These are phyloP conservation scores for Senna siamea DNA, from an alignment of 306 rosid genomes.

Conservation along the genomic window DNA sequence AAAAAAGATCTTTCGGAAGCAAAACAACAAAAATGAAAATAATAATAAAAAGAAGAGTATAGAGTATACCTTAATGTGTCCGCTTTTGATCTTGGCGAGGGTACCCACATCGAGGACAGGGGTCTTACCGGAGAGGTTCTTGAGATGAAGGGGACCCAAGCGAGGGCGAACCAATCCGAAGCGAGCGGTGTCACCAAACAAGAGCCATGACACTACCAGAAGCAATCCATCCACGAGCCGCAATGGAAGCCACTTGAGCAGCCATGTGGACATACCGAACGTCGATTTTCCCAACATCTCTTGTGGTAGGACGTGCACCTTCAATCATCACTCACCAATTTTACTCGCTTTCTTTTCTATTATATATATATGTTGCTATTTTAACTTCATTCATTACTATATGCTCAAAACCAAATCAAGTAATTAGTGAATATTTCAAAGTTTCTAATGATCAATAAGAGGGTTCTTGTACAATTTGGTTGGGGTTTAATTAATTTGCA, in stretches of 20 bases:
- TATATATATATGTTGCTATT: too few species aligned
- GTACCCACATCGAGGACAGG: conserved; percentile 98
- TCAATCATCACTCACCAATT: conserved; percentile 33
- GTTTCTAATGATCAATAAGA: too few species aligned
- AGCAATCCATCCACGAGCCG: conserved; percentile 74
- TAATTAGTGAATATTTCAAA: too few species aligned
- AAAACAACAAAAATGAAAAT: too few species aligned
- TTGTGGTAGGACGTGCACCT: conserved; percentile 98
- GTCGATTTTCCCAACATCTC: conserved; percentile 99
- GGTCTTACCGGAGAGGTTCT: conserved; percentile 87
- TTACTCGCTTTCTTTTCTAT: too few species aligned
- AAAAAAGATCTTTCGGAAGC: too few species aligned
- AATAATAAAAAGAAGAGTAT: too few species aligned
- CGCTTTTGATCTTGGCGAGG: conserved; percentile 85
- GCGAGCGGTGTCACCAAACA: conserved; percentile 82
- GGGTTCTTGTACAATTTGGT: too few species aligned
- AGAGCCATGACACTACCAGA: conserved; percentile 68
- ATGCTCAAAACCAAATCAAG: too few species aligned
- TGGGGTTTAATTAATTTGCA: too few species aligned
- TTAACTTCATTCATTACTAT: too few species aligned
- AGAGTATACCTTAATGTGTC: conserved; percentile 88
- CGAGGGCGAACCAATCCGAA: conserved; percentile 88
- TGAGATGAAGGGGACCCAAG: conserved; percentile 93
- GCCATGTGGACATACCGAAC: conserved; percentile 98
- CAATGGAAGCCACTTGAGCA: conserved; percentile 92